Conservation (phyloP, 352 stramenopile species). For the Pythium aquatile region DNA sequence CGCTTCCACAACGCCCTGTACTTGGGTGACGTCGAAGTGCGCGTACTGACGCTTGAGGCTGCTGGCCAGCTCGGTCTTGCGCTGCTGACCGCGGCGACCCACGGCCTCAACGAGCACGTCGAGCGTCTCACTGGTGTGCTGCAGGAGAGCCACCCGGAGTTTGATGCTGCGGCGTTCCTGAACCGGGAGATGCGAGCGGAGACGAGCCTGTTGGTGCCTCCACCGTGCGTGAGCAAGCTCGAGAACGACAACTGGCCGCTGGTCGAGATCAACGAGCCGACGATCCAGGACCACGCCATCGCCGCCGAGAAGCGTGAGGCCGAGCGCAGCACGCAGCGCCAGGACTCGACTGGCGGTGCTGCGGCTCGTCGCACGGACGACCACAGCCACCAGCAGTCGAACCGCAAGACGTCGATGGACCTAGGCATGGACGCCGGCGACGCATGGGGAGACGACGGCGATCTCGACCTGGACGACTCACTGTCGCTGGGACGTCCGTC, state of each 20-base stretch:
- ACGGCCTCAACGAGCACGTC: constrained; percentile 94
- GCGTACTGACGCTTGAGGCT: constrained; percentile 94
- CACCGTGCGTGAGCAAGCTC: constrained; percentile 90
- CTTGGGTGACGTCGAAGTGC: constrained; percentile 95
- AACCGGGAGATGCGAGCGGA: constrained; percentile 60
- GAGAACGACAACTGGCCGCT: constrained; percentile 97
- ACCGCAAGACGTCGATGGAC: constrained; percentile 72
- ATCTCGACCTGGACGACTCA: constrained; percentile 84
- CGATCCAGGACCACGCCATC: constrained; percentile 79
- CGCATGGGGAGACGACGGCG: constrained; percentile 81
- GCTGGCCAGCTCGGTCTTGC: constrained; percentile 95
- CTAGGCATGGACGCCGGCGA: constrained; percentile 71
- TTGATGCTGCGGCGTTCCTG: constrained; percentile 68
- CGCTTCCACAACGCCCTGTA: constrained; percentile 99
- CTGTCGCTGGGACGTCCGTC: constrained; percentile 48
- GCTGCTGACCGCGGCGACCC: constrained; percentile 95
- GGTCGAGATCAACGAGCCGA: constrained; percentile 92
- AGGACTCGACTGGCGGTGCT: constrained; percentile 32
- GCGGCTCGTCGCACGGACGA: constrained; percentile 33
- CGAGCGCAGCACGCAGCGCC: constrained; percentile 63
- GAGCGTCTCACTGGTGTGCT: constrained; percentile 91
- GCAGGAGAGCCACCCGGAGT: constrained; percentile 86
- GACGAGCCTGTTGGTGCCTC: constrained; percentile 90
- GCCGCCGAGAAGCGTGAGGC: constrained; percentile 79
- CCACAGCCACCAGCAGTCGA: constrained; percentile 31